Evolutionary conservation across 2,329 filamentous ascomycete species (phyloP).

Genomic region (Sordariomycetes sp.): DNA sequence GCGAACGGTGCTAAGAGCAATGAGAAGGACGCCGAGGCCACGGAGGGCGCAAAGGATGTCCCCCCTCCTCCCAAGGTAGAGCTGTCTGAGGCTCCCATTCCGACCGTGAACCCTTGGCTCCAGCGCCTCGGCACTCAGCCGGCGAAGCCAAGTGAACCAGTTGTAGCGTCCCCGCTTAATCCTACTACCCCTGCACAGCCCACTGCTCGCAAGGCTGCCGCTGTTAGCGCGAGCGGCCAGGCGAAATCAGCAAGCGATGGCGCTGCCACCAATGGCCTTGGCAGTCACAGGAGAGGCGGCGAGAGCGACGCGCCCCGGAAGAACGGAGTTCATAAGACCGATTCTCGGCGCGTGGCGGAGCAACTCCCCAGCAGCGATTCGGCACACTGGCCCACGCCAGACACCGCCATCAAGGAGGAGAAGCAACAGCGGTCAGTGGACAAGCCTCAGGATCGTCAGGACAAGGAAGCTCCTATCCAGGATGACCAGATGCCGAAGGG

Average conservation of each 20-base stretch:
- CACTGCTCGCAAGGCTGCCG: conserved; percentile 15
- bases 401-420: conserved; percentile 56
- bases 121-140: conserved; percentile 57
- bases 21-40: conserved; percentile 36
- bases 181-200: conserved; percentile 8
- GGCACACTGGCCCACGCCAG: conserved; percentile 72
- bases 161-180: not conserved
- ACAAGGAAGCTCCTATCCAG: conserved; percentile 20
- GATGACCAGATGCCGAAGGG: conserved; percentile 36
- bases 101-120: conserved; percentile 78
- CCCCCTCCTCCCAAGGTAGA: conserved; percentile 39
- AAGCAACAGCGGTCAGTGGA: conserved; percentile 59
- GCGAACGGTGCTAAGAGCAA: conserved; percentile 16
- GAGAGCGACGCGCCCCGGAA: conserved; percentile 20
- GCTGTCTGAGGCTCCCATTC: conserved; percentile 69
- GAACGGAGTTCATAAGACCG: conserved; percentile 22
- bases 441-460: conserved; percentile 54
- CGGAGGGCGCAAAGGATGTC: conserved; percentile 45
- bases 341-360: conserved; percentile 10
- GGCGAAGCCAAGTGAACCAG: conserved; percentile 25
- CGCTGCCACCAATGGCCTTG: conserved; percentile 21
- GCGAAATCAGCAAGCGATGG: conserved; percentile 11
- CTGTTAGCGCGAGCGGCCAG: conserved; percentile 9
- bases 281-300: conserved; percentile 25
- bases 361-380: not conserved